A percentile compares a stretch with the other conserved stretches of the same genome.
Evolutionary conservation across 345 rosid species (phyloP).

Genomic region (Acer campestre): DNA sequence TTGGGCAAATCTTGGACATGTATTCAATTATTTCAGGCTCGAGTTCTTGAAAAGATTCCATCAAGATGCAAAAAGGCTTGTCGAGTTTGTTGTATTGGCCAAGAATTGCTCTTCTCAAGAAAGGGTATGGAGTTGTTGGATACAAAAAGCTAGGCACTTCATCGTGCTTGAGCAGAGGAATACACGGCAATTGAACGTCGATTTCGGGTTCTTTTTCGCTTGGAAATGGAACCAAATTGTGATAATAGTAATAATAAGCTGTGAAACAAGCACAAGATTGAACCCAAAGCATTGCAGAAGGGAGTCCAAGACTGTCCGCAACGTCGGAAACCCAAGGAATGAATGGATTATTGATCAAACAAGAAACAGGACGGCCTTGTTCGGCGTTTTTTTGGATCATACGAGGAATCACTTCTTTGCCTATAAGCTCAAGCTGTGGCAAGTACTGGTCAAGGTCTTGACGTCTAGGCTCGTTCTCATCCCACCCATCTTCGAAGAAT

Average conservation of each 20-base stretch:
- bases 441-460: constrained; percentile 38
- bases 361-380: constrained; percentile 64
- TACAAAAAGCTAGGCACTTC: constrained; percentile 81
- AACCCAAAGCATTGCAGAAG: constrained; percentile 91
- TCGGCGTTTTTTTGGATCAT: constrained; percentile 53
- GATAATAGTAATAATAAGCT: constrained; percentile 62
- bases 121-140: constrained; percentile 51
- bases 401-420: constrained; percentile 42
- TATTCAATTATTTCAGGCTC: constrained; percentile 65
- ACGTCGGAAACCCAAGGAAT: constrained; percentile 87
- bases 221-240: constrained; percentile 59
- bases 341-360: constrained; percentile 84
- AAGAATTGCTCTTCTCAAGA: constrained; percentile 51
- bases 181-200: constrained; percentile 68
- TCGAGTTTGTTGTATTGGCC: constrained; percentile 60
- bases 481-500: constrained; percentile 66
- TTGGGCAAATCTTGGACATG: constrained; percentile 56
- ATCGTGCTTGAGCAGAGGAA: constrained; percentile 71
- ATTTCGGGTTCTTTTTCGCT: constrained; percentile 45
- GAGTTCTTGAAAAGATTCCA: constrained; percentile 76
- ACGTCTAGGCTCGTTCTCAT: constrained; percentile 53
- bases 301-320: constrained; percentile 64
- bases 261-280: constrained; percentile 84
- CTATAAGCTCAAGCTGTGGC: constrained; percentile 53
- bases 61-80: constrained; percentile 66